Percentiles rank a stretch among this genome's conserved stretches.
phyloP scores from a whole-genome alignment of 2,329 filamentous ascomycete species.

The Xylaria sp. region DNA sequence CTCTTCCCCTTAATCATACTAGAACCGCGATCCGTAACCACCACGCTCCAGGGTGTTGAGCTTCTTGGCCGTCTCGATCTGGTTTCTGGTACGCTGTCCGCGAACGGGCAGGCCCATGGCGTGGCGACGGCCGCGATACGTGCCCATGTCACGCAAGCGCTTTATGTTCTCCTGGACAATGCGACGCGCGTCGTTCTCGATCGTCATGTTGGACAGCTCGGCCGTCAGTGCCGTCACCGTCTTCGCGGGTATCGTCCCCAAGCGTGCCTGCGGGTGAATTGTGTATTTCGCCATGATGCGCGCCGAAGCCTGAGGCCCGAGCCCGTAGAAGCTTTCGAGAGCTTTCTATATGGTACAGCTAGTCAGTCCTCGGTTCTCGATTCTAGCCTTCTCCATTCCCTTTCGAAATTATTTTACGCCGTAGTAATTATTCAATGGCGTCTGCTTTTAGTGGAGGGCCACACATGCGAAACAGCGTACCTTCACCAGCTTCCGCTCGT shows the following conservation, averaged over 20 bases:
- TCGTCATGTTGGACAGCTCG: slow-evolving; percentile 89
- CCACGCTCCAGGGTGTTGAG: slow-evolving; percentile 68
- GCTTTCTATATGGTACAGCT: slow-evolving; percentile 63
- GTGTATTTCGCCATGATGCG: slow-evolving; percentile 88
- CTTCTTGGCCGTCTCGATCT: slow-evolving; percentile 70
- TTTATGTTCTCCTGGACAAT: slow-evolving; percentile 86
- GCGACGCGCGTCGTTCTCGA: slow-evolving; percentile 87
- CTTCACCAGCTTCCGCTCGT: slow-evolving; percentile 83
- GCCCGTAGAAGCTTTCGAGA: slow-evolving; percentile 86
- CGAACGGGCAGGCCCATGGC: slow-evolving; percentile 92
- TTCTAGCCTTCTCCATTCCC: background rate
- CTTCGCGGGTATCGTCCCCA: slow-evolving; percentile 78
- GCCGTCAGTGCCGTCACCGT: slow-evolving; percentile 85
- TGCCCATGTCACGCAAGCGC: slow-evolving; percentile 88
- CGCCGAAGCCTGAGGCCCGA: slow-evolving; percentile 75
- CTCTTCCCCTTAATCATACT: background rate
- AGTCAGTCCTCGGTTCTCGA: slow-evolving; percentile 26
- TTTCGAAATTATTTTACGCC: background rate
- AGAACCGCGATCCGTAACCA: slow-evolving; percentile 42
- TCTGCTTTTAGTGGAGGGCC: too few relatives aligned
- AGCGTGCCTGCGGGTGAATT: slow-evolving; percentile 84
- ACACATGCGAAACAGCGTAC: slow-evolving; percentile 57
- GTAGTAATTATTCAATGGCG: background rate
- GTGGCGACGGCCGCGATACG: slow-evolving; percentile 88
- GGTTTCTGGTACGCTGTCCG: slow-evolving; percentile 87